Evolutionary conservation across 75 land plant genomes (phyloP).

Genomic region (Pinus albicaulis): DNA sequence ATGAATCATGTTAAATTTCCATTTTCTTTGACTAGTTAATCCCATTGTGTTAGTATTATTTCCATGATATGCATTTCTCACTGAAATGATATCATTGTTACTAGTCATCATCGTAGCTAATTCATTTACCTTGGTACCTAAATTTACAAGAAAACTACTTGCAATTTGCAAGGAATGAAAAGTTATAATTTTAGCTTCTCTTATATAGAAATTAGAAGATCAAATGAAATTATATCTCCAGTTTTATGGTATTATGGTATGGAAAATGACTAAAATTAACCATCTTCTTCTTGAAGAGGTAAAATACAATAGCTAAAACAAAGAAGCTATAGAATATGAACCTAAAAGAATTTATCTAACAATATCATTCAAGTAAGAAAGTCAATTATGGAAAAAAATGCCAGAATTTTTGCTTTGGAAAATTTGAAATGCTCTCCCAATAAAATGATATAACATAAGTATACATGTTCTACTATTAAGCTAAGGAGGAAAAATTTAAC

Average conservation of each 20-base stretch:
- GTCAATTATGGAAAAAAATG: background rate
- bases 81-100: constrained; percentile 73
- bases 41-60: constrained; percentile 92
- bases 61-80: constrained; percentile 93
- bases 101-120: constrained; percentile 94
- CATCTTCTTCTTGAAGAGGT: background rate
- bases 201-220: background rate
- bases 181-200: background rate
- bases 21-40: constrained; percentile 73
- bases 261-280: background rate
- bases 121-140: constrained; percentile 96
- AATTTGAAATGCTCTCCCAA: background rate
- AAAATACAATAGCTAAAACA: background rate
- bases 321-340: background rate
- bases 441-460: background rate
- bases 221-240: background rate
- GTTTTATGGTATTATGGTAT: background rate
- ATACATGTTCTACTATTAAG: background rate
- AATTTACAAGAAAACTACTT: constrained; percentile 96
- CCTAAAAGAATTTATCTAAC: background rate
- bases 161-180: background rate
- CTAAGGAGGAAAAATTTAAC: background rate
- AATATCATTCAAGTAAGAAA: too few relatives aligned
- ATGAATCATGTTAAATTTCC: constrained; percentile 87
- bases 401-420: too few relatives aligned